Base-by-base conservation (phyloP, 768 basidiomycete genomes). In the Termitomyces eurrhizus region DNA sequence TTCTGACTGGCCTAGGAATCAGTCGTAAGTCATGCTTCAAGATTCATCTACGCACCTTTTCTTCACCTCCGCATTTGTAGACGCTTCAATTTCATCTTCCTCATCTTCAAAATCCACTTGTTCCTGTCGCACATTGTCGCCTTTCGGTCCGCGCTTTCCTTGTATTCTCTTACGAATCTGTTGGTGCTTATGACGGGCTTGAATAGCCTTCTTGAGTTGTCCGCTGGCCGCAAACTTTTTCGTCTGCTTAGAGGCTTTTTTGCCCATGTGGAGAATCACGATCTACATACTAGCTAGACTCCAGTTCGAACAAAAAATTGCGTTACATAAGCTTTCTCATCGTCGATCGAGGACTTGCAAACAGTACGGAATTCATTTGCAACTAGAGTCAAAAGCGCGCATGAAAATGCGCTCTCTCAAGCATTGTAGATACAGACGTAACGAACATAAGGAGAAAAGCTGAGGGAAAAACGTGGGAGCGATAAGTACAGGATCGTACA, bases 211-310 rank as follows among this genome's bases (percentile, higher is more conserved):
- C 69, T 93, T 92, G 56, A 98, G 84, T 69, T 90, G 87, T 1
- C 95, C 95, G 60, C 90, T 93, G 4, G 91, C 79, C 9, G 88
- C 90, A 66, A 95, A 95, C 75, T 95, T 94, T 69, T 88, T 87
- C 12, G 90, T 89, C 0, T 92, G 84, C 74, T 95, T 95, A 42
- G 83, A 75, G 21, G 86, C 83, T 66, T 90, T 93, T 66, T 75
- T 78, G 12, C 75, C 78, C 80, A 80, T 80, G n/a, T 61, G 26
- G n/a, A 39, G 35, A 44, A 44, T 21, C 42, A 44, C n/a, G n/a
- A 44, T 44, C 3, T 33, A 4, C 3, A 8, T 7, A 9, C 35
- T 9, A n/a, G n/a, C 9, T 8, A n/a, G 8, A 3, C 9, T 29
- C 18, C 24, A 18, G 16, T 58, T 57, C 12, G 13, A 24, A 24